phyloP scores from a whole-genome alignment of 1,284 basidiomycete genomes.

The Ceratobasidium sp. region DNA sequence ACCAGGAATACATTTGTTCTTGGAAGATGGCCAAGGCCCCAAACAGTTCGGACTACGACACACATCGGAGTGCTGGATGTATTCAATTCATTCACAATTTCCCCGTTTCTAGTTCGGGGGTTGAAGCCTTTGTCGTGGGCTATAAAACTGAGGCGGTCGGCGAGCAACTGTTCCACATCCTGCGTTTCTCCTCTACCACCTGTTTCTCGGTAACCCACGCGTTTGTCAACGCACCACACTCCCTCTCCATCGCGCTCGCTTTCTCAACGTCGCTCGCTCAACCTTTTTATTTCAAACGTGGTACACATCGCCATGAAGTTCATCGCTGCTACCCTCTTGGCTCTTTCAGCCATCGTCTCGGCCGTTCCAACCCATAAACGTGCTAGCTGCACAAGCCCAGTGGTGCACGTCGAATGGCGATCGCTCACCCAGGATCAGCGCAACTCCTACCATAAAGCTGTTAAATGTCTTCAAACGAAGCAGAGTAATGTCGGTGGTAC shows the following conservation, averaged over 20 bases:
- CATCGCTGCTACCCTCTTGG: slow-evolving; percentile 18
- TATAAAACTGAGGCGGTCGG: slow-evolving; percentile 20
- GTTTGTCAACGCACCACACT: slow-evolving; percentile 41
- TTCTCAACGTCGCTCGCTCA: background rate
- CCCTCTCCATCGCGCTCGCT: slow-evolving; percentile 15
- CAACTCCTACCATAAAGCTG: slow-evolving; percentile 32
- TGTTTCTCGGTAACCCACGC: background rate
- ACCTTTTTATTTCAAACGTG: slow-evolving; percentile 1
- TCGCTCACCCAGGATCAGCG: slow-evolving; percentile 36
- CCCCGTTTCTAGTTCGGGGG: too few relatives aligned
- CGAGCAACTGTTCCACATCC: background rate
- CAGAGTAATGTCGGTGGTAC: background rate
- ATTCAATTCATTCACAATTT: too few relatives aligned
- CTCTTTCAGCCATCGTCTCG: slow-evolving; percentile 11
- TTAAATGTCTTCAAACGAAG: slow-evolving; percentile 40
- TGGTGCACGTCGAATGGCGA: slow-evolving; percentile 35
- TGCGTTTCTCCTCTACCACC: slow-evolving; percentile 2
- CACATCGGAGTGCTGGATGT: too few relatives aligned
- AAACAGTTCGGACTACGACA: too few relatives aligned
- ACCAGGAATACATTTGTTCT: too few relatives aligned
- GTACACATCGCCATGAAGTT: slow-evolving; percentile 24
- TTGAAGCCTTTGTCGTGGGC: background rate
- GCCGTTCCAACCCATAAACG: slow-evolving; percentile 20
- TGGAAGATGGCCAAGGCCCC: too few relatives aligned
- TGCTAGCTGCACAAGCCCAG: slow-evolving; percentile 26